phyloP scores from a whole-genome alignment of 2,329 filamentous ascomycete species.

The Claviceps sp. region DNA sequence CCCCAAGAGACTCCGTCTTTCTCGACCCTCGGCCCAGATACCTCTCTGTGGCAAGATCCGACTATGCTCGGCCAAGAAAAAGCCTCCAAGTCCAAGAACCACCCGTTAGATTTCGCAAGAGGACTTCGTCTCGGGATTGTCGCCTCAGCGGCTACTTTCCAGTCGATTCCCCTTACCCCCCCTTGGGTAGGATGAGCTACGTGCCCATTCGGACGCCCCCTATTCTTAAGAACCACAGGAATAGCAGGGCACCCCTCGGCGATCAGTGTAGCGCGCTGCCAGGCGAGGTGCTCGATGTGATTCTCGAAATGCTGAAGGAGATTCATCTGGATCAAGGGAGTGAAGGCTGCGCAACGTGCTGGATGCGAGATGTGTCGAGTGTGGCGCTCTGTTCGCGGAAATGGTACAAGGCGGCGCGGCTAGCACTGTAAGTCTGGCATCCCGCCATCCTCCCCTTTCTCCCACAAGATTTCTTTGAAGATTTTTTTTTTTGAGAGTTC shows the following conservation, averaged over 20 bases:
- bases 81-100: slow-evolving; percentile 12
- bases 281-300: slow-evolving; percentile 43
- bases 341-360: slow-evolving; percentile 48
- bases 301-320: slow-evolving; percentile 39
- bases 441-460: too few species aligned
- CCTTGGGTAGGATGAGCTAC: slow-evolving; percentile 4
- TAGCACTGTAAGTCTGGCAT: slow-evolving; percentile 31
- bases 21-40: slow-evolving; percentile 21
- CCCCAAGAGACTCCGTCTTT: slow-evolving; percentile 12
- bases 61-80: background rate
- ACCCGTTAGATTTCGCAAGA: slow-evolving; percentile 9
- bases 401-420: slow-evolving; percentile 36
- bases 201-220: slow-evolving; percentile 5
- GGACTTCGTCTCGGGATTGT: slow-evolving; percentile 21
- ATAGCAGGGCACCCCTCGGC: slow-evolving; percentile 21
- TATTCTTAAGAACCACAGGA: slow-evolving; percentile 4
- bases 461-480: too few species aligned
- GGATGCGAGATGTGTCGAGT: slow-evolving; percentile 46
- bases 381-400: slow-evolving; percentile 37
- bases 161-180: slow-evolving; percentile 21
- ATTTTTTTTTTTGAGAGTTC: too few species aligned
- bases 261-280: slow-evolving; percentile 43
- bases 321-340: slow-evolving; percentile 34
- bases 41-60: slow-evolving; percentile 14
- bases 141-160: slow-evolving; percentile 26